Percentiles rank a stretch among this genome's conserved stretches.
Evolutionary conservation across 2,329 filamentous ascomycete species (phyloP).

Genomic region (Mycosphaerella sp.): DNA sequence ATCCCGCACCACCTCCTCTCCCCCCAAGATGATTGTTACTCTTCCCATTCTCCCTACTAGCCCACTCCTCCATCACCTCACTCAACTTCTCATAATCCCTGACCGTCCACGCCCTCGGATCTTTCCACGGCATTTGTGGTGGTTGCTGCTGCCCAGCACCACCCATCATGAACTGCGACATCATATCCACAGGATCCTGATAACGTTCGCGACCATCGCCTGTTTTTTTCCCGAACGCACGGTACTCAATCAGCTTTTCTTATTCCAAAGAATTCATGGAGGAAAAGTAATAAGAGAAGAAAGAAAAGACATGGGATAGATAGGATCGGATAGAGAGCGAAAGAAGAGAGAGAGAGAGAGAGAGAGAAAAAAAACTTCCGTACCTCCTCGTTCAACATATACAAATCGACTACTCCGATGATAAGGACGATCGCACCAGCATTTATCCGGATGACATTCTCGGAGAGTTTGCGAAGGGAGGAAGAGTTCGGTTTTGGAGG

Average conservation of each 20-base stretch:
- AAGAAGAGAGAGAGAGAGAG: background rate
- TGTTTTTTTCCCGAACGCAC: too few species aligned
- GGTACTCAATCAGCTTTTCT: too few species aligned
- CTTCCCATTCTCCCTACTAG: conserved; percentile 17
- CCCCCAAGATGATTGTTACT: background rate
- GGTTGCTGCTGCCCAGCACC: conserved; percentile 6
- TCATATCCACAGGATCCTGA: conserved; percentile 24
- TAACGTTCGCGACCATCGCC: conserved; percentile 23
- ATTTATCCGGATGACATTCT: conserved; percentile 19
- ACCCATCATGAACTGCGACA: conserved; percentile 17
- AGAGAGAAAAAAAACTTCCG: background rate
- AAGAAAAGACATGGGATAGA: too few species aligned
- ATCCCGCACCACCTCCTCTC: conserved; percentile 7
- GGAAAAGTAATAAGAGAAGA: too few species aligned
- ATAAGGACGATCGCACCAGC: conserved; percentile 22
- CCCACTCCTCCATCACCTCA: conserved; percentile 23
- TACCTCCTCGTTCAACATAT: conserved; percentile 25
- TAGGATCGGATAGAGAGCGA: too few species aligned
- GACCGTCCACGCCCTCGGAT: conserved; percentile 21
- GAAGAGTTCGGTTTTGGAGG: conserved; percentile 24
- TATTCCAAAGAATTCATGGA: too few species aligned
- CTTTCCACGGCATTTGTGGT: conserved; percentile 17
- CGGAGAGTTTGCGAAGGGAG: conserved; percentile 26
- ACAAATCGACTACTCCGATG: conserved; percentile 23
- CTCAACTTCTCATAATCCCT: conserved; percentile 27